Percentiles rank a stretch among this genome's conserved stretches.
Evolutionary conservation across 2,329 filamentous ascomycete species (phyloP).

Genomic region (Xylariaceae sp.): DNA sequence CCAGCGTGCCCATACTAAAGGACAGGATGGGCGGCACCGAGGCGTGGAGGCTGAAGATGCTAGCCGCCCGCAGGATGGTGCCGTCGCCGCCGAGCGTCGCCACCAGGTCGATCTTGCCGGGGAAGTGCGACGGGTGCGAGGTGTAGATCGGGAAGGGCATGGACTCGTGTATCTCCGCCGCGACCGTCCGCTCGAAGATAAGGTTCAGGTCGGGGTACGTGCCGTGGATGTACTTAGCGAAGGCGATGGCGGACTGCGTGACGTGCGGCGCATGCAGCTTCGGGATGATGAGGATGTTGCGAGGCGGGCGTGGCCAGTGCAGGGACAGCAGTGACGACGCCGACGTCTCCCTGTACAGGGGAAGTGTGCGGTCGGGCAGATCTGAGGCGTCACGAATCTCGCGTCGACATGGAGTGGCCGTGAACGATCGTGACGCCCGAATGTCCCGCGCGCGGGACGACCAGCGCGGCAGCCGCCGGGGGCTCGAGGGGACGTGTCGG

Average conservation of each 20-base stretch:
- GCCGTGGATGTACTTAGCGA: slow-evolving; percentile 63
- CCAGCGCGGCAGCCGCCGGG: no score
- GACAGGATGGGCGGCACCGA: slow-evolving; percentile 85
- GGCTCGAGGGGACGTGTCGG: no score
- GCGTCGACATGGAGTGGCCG: slow-evolving; percentile 34
- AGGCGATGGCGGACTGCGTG: slow-evolving; percentile 43
- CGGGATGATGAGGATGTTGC: slow-evolving; percentile 50
- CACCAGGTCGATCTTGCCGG: slow-evolving; percentile 78
- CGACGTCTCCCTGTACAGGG: slow-evolving; percentile 54
- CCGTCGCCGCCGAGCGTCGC: slow-evolving; percentile 90
- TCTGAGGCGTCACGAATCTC: slow-evolving; percentile 43
- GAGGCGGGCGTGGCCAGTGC: slow-evolving; percentile 46
- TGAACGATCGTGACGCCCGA: slow-evolving; percentile 40
- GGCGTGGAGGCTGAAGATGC: slow-evolving; percentile 72
- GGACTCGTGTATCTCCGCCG: slow-evolving; percentile 59
- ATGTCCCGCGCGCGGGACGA: no score
- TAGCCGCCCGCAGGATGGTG: slow-evolving; percentile 79
- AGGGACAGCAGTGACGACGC: slow-evolving; percentile 48
- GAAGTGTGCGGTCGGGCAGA: slow-evolving; percentile 50
- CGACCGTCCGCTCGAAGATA: slow-evolving; percentile 73
- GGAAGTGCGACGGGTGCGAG: slow-evolving; percentile 45
- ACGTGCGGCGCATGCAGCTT: slow-evolving; percentile 51
- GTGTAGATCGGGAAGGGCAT: slow-evolving; percentile 70
- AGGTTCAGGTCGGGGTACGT: slow-evolving; percentile 78
- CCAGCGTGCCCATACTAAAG: slow-evolving; percentile 94